Conservation (phyloP, 352 stramenopile genomes). For the Phytophthora pluvialis region DNA sequence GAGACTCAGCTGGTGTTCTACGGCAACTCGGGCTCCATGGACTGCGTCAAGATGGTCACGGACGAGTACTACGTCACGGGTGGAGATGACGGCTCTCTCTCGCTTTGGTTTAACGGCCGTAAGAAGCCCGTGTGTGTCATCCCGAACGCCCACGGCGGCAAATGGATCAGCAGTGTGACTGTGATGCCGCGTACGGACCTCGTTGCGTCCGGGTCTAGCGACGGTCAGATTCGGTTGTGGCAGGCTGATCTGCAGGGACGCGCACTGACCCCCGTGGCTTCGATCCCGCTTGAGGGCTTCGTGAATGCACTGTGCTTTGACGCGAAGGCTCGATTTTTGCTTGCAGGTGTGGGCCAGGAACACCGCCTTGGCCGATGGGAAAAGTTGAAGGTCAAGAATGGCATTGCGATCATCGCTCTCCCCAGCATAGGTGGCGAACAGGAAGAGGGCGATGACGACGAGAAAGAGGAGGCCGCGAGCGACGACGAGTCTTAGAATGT, state of each 20-base stretch:
- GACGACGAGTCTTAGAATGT: slow-evolving; percentile 40
- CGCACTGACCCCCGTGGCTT: slow-evolving; percentile 66
- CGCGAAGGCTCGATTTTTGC: slow-evolving; percentile 85
- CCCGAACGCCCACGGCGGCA: slow-evolving; percentile 86
- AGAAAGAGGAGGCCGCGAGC: slow-evolving; percentile 39
- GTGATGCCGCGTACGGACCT: slow-evolving; percentile 92
- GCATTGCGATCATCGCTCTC: slow-evolving; percentile 89
- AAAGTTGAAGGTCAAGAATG: slow-evolving; percentile 89
- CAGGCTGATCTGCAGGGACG: slow-evolving; percentile 78
- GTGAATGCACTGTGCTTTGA: slow-evolving; percentile 83
- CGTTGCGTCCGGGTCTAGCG: slow-evolving; percentile 89
- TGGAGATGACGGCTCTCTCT: slow-evolving; percentile 89
- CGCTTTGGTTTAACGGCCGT: slow-evolving; percentile 93
- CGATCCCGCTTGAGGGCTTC: slow-evolving; percentile 76
- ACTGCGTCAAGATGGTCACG: slow-evolving; percentile 92
- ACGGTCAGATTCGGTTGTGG: slow-evolving; percentile 94
- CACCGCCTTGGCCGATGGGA: slow-evolving; percentile 94
- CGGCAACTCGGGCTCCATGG: slow-evolving; percentile 90
- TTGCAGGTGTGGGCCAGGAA: slow-evolving; percentile 92
- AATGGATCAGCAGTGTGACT: slow-evolving; percentile 91
- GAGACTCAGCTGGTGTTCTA: slow-evolving; percentile 96
- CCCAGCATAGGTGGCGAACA: slow-evolving; percentile 58
- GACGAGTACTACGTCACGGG: slow-evolving; percentile 94
- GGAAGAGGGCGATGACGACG: slow-evolving; percentile 38
- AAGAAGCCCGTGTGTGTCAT: slow-evolving; percentile 93